These are phyloP conservation scores for Poterioochromonas sp. DNA, from an alignment of 352 stramenopile species.

Conservation along the genomic window DNA sequence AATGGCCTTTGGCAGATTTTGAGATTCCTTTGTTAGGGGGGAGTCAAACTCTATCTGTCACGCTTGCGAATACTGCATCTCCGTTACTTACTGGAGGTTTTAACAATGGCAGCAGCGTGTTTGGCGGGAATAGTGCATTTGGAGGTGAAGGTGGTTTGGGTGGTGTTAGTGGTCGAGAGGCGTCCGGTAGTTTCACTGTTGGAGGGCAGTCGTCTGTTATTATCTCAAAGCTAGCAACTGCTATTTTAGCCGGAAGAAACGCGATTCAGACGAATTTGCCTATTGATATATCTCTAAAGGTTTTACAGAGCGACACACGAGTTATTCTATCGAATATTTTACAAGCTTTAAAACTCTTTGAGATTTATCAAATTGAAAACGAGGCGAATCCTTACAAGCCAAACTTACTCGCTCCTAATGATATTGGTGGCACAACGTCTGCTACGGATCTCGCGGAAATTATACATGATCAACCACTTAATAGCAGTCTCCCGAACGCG, in stretches of 20 bases:
- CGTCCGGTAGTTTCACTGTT: not conserved
- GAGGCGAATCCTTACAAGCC: not conserved
- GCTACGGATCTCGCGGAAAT: too few relatives aligned
- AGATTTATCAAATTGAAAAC: slow-evolving; percentile 3
- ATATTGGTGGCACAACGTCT: not conserved
- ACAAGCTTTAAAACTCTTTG: not conserved
- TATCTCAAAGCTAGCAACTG: not conserved
- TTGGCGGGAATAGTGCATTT: too few relatives aligned
- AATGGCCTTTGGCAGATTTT: not conserved
- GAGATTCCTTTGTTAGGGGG: not conserved
- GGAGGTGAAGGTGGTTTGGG: too few relatives aligned
- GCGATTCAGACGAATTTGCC: not conserved
- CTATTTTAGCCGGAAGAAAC: slow-evolving; percentile 19
- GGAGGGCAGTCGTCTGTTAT: too few relatives aligned
- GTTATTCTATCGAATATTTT: not conserved
- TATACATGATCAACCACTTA: too few relatives aligned
- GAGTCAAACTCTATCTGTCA: not conserved
- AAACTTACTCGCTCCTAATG: not conserved
- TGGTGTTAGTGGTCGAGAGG: not conserved
- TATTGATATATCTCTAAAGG: not conserved
- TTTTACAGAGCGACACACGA: not conserved
- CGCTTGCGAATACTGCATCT: not conserved
- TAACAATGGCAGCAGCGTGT: too few relatives aligned
- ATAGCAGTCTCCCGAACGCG: too few relatives aligned
- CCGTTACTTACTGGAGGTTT: not conserved